Conservation (phyloP, 768 basidiomycete genomes). For the Boletus subcaerulescens region DNA sequence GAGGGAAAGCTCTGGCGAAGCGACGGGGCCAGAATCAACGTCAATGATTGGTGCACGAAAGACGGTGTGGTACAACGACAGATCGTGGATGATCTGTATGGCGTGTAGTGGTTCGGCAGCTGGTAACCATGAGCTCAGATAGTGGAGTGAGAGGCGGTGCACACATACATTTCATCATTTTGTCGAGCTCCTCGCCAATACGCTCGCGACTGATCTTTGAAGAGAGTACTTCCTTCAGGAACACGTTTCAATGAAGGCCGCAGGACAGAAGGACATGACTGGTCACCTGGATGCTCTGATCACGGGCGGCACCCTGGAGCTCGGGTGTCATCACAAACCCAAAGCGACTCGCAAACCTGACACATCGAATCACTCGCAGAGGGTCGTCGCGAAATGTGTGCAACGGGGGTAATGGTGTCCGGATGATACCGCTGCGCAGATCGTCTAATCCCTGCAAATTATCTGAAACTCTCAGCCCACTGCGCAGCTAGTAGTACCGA, state of each 20-base stretch:
- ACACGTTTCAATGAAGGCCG: not conserved
- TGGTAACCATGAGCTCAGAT: constrained; percentile 29
- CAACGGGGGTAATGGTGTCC: constrained; percentile 83
- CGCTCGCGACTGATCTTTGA: constrained; percentile 88
- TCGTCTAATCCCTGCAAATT: constrained; percentile 76
- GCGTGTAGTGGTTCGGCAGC: constrained; percentile 73
- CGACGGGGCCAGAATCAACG: constrained; percentile 44
- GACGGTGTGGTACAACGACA: constrained; percentile 67
- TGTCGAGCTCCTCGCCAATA: constrained; percentile 87
- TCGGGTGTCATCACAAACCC: constrained; percentile 76
- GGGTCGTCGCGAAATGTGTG: constrained; percentile 96
- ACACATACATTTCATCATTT: constrained; percentile 84
- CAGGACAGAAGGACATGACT: not conserved
- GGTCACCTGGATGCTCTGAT: constrained; percentile 61
- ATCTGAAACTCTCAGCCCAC: constrained; percentile 8
- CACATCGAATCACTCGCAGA: constrained; percentile 82
- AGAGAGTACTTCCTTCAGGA: constrained; percentile 55
- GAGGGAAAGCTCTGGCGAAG: constrained; percentile 43
- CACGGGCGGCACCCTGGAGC: constrained; percentile 58
- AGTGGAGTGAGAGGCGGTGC: not conserved
- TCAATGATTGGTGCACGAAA: constrained; percentile 54
- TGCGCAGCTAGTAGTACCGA: not conserved
- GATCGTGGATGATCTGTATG: constrained; percentile 68
- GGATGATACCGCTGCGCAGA: constrained; percentile 69
- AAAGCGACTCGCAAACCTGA: constrained; percentile 90